phyloP scores from a whole-genome alignment of 495 filamentous ascomycete genomes.

The Daldinia concentrica region DNA sequence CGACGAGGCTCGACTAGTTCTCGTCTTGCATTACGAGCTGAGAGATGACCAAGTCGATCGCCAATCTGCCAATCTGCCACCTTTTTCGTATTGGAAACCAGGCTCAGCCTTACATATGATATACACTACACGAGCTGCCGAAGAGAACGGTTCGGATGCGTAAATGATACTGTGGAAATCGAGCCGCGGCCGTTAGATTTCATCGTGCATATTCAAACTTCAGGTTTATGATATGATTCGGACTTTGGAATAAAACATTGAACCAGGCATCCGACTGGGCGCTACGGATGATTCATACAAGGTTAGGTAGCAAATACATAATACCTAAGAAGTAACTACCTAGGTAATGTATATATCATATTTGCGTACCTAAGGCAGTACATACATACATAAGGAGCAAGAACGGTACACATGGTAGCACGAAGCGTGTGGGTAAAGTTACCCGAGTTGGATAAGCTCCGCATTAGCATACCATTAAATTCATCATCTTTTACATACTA shows the following conservation, averaged over 20 bases:
- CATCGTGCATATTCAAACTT: constrained; percentile 21
- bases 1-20: not conserved
- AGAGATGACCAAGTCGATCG: constrained; percentile 6
- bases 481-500: constrained; percentile 8
- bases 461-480: constrained; percentile 17
- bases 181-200: constrained; percentile 22
- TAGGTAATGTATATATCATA: constrained; percentile 3
- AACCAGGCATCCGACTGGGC: constrained; percentile 27
- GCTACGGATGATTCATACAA: constrained; percentile 29
- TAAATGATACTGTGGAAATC: constrained; percentile 27
- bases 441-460: constrained; percentile 35
- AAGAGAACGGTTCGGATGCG: constrained; percentile 14
- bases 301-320: not conserved
- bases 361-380: constrained; percentile 10
- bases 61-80: not conserved
- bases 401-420: constrained; percentile 20
- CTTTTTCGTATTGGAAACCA: constrained; percentile 26
- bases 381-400: not conserved
- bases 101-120: constrained; percentile 36
- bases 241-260: constrained; percentile 27
- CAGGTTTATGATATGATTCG: constrained; percentile 36
- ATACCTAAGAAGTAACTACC: constrained; percentile 2
- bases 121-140: not conserved
- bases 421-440: constrained; percentile 37
- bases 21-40: not conserved